Conservation (phyloP, 1,284 basidiomycete genomes). For the Puccinia brachypodii region DNA sequence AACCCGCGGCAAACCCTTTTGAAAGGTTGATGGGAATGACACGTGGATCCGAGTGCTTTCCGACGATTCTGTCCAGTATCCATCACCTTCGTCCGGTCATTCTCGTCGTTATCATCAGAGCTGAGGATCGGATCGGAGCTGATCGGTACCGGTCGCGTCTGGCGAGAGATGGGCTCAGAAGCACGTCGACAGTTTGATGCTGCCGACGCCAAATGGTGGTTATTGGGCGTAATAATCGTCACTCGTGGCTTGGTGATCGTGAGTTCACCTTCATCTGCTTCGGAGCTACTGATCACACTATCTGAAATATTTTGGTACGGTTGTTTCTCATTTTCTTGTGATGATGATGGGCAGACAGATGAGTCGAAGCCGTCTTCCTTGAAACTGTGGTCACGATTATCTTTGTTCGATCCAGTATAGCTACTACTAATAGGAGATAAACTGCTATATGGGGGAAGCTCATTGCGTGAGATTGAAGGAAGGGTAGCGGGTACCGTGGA, state of each 20-base stretch:
- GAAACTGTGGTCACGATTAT: neutral
- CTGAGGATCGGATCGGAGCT: constrained; percentile 40
- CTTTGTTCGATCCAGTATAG: neutral
- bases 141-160: constrained; percentile 1
- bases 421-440: constrained; percentile 10
- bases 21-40: neutral
- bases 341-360: constrained; percentile 10
- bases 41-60: neutral
- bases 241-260: constrained; percentile 4
- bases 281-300: constrained; percentile 1
- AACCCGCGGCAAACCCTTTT: constrained; percentile 26
- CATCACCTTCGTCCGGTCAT: neutral
- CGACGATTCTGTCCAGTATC: neutral
- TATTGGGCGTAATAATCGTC: constrained; percentile 27
- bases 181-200: neutral
- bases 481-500: neutral
- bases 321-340: constrained; percentile 5
- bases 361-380: neutral
- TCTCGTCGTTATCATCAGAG: constrained; percentile 28
- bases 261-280: neutral
- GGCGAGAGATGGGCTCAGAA: constrained; percentile 31
- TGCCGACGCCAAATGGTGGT: neutral
- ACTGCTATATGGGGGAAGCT: neutral
- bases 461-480: neutral
- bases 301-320: neutral